Conservation (phyloP, 2,329 filamentous ascomycete species). For the Biscogniauxia mediterranea region DNA sequence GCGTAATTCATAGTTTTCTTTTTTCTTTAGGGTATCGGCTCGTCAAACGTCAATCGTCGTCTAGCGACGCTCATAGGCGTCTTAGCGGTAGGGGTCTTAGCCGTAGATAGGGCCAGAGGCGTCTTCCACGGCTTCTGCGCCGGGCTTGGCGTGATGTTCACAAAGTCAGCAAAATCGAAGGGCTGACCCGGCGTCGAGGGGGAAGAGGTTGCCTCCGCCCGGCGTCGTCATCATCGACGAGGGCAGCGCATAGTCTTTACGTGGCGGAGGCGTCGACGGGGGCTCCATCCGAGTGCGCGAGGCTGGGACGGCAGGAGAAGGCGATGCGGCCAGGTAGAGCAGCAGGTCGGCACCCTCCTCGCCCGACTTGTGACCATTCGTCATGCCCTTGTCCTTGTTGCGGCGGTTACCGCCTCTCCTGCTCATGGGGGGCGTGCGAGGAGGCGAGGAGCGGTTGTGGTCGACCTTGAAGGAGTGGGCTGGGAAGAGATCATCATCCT, state of each 20-base stretch:
- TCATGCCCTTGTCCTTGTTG: constrained; percentile 44
- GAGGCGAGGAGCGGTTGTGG: constrained; percentile 74
- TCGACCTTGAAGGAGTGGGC: constrained; percentile 68
- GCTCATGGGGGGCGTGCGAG: constrained; percentile 74
- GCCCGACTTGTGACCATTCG: constrained; percentile 55
- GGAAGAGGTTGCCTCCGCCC: constrained; percentile 65
- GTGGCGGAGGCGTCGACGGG: constrained; percentile 74
- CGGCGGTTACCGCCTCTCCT: constrained; percentile 49
- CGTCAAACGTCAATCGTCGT: constrained; percentile 79
- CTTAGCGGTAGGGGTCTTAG: constrained; percentile 37
- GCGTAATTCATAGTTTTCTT: background rate
- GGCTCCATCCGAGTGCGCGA: constrained; percentile 60
- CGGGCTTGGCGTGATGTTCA: constrained; percentile 95
- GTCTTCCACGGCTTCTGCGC: constrained; percentile 90
- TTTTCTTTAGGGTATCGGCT: constrained; percentile 38
- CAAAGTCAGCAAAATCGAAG: constrained; percentile 95
- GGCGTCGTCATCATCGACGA: constrained; percentile 91
- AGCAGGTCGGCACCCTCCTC: constrained; percentile 81
- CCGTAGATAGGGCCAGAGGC: constrained; percentile 54
- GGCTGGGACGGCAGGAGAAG: constrained; percentile 71
- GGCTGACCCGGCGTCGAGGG: constrained; percentile 77
- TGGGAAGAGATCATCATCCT: constrained; percentile 81
- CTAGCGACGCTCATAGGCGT: constrained; percentile 67
- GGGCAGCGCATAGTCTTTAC: constrained; percentile 66
- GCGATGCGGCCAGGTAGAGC: constrained; percentile 85